Percentiles rank a stretch among this genome's conserved stretches.
Evolutionary conservation across 2,329 filamentous ascomycete genomes (phyloP).

Genomic region (Pyricularia sp.): DNA sequence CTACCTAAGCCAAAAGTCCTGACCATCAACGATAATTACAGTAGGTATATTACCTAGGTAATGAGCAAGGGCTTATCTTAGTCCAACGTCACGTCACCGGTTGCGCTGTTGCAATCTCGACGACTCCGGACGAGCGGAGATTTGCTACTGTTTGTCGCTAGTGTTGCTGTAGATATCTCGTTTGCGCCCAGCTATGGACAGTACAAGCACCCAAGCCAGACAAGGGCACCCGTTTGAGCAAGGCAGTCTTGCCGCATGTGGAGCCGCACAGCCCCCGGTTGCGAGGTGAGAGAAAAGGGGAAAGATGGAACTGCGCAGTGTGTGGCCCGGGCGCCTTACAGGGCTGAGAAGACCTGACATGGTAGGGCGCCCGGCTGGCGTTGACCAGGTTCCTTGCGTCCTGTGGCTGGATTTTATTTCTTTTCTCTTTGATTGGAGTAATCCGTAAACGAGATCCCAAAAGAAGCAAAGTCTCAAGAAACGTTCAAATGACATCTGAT

Average conservation of each 20-base stretch:
- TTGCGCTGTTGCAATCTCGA: not conserved
- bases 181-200: too few species aligned
- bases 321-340: not conserved
- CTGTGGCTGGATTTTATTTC: not conserved
- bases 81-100: not conserved
- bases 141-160: not conserved
- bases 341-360: not conserved
- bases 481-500: not conserved
- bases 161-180: not conserved
- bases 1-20: not conserved
- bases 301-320: not conserved
- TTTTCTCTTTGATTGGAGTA: not conserved
- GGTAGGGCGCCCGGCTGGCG: not conserved
- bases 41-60: too few species aligned
- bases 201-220: too few species aligned
- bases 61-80: not conserved
- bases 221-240: too few species aligned
- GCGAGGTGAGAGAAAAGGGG: too few species aligned
- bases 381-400: not conserved
- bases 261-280: too few species aligned
- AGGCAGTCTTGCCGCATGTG: too few species aligned
- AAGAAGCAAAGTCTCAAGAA: not conserved
- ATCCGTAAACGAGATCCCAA: not conserved
- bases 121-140: not conserved
- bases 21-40: not conserved